A percentile compares a stretch with the other conserved stretches of the same genome.
phyloP scores from a whole-genome alignment of 2,329 filamentous ascomycete species.

The Fusarium napiforme region DNA sequence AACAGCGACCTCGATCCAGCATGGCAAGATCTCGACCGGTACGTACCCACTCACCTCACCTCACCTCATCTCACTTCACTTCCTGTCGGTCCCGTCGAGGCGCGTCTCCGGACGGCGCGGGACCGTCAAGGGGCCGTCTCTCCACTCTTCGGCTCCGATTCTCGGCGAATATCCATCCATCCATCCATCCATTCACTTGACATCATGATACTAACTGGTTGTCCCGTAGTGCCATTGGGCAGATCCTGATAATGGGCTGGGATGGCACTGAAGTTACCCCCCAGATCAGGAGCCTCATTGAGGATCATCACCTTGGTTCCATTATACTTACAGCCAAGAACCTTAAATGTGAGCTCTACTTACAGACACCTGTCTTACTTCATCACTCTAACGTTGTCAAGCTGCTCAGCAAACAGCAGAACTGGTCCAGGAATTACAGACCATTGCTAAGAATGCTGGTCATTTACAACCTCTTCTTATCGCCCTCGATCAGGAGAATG shows the following conservation, averaged over 20 bases:
- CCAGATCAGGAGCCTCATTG: slow-evolving; percentile 82
- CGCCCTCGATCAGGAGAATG: slow-evolving; percentile 96
- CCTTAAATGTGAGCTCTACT: slow-evolving; percentile 73
- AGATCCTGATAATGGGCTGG: slow-evolving; percentile 86
- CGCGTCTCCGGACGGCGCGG: slow-evolving; percentile 9
- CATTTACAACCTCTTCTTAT: slow-evolving; percentile 91
- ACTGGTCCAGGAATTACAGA: slow-evolving; percentile 91
- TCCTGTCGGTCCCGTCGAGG: slow-evolving; percentile 2
- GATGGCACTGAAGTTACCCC: slow-evolving; percentile 86
- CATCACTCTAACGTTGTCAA: slow-evolving; percentile 55
- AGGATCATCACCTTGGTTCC: slow-evolving; percentile 87
- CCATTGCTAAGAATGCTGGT: slow-evolving; percentile 88
- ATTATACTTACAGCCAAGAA: slow-evolving; percentile 88
- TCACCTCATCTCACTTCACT: background rate
- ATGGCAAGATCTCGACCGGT: slow-evolving; percentile 84
- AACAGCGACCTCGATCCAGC: slow-evolving; percentile 63
- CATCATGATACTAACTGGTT: slow-evolving; percentile 36
- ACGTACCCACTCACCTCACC: slow-evolving; percentile 50
- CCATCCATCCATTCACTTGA: background rate
- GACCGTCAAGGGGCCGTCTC: slow-evolving; percentile 11
- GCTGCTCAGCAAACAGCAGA: slow-evolving; percentile 90
- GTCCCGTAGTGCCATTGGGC: slow-evolving; percentile 72
- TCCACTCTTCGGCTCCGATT: slow-evolving; percentile 38
- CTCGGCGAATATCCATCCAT: slow-evolving; percentile 14
- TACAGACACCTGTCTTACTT: slow-evolving; percentile 4